These are phyloP conservation scores for Coemansia sp. DNA, from an alignment of 192 early-diverging fungal genomes.

Conservation along the genomic window DNA sequence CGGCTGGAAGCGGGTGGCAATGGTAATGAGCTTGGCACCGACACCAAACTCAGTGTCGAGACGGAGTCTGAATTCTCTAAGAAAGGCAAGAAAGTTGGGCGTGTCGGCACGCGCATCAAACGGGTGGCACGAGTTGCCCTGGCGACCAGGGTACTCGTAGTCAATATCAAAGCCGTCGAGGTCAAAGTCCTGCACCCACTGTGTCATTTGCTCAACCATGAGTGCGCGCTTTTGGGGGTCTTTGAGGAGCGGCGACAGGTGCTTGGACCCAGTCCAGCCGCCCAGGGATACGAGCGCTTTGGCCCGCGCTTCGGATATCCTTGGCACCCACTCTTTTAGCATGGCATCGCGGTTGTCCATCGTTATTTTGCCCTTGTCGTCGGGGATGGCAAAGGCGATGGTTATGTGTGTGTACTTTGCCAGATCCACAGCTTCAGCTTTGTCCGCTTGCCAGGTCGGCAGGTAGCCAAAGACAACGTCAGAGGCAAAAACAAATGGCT, in stretches of 20 bases:
- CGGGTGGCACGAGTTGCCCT: slow-evolving; percentile 41
- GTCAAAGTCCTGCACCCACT: slow-evolving; percentile 51
- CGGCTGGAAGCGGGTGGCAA: slow-evolving; percentile 62
- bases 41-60: slow-evolving; percentile 47
- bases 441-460: slow-evolving; percentile 43
- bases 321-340: slow-evolving; percentile 45
- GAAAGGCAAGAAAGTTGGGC: slow-evolving; percentile 58
- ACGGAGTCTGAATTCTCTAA: slow-evolving; percentile 56
- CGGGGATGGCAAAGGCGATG: slow-evolving; percentile 61
- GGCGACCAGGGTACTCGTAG: slow-evolving; percentile 68
- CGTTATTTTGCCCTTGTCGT: slow-evolving; percentile 28
- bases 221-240: slow-evolving; percentile 33
- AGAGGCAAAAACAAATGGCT: neutral
- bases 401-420: slow-evolving; percentile 66
- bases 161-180: slow-evolving; percentile 77
- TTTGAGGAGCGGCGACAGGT: slow-evolving; percentile 57
- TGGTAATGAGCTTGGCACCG: slow-evolving; percentile 55
- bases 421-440: slow-evolving; percentile 41
- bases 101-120: slow-evolving; percentile 57
- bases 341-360: slow-evolving; percentile 32
- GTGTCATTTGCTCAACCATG: slow-evolving; percentile 55
- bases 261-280: slow-evolving; percentile 66
- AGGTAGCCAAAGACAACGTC: slow-evolving; percentile 50
- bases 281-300: slow-evolving; percentile 66
- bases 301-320: slow-evolving; percentile 44